Evolutionary conservation across 768 basidiomycete species (phyloP), one percentile per base, ranked within the genome.

Genomic region (Suillus cothurnatus): DNA sequence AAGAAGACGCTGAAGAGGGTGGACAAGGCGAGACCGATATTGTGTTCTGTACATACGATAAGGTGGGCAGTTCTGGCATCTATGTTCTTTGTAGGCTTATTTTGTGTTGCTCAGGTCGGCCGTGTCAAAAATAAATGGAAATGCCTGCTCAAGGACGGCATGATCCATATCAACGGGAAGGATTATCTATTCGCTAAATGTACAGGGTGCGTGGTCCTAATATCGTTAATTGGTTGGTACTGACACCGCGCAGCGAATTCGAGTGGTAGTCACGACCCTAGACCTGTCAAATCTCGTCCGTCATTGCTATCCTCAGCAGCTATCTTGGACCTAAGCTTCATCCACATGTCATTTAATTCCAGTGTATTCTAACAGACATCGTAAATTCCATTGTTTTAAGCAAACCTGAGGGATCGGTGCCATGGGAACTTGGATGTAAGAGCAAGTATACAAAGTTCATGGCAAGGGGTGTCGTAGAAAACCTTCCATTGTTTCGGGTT

Each of bases 121-220:
- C 86, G 97, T n/a, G 97, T 99, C 31, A 99, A 99, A 81, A 99
- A 97, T 81, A 99, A 99, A 81, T 99, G 97, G 97, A 99, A 99
- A 82, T 96, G 95, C 66, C 89, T 94, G 28, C 84, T 99, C 61
- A 97, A 97, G 79, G 97, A 99, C 69, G 97, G 97, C 4, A 94
- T 99, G 90, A 93, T 98, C 68, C 93, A 95, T 70, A 87, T 97
- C 70, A 97, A 97, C 69, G 97, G 97, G 36, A 94, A 93, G 72
- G 97, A 99, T 73, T 99, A 99, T 79, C 85, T 99, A 19, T 99
- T 99, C 74, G 87, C 93, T 61, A 97, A 97, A 77, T 99, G 97
- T 79, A 95, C 89, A 7, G 97, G 97, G 97, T 98, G 73, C 74
- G 89, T 79, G 32, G 5, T n/a, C 45, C 38, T 64, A 47, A 17